Conservation (phyloP, 2,329 filamentous ascomycete genomes). For the Akanthomyces dipterigenus region DNA sequence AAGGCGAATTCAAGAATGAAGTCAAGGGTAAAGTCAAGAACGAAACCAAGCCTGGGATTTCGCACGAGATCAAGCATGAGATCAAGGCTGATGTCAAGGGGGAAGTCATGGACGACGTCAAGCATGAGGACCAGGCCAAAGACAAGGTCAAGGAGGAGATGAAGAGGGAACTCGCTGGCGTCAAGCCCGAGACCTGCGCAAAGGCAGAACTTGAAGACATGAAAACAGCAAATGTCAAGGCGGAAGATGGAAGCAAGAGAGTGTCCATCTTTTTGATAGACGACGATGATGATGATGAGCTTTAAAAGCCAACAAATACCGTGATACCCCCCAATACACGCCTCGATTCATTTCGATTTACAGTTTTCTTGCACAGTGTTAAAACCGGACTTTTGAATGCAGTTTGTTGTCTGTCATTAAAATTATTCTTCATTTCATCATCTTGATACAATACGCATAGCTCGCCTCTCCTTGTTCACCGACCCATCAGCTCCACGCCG, state of each 20-base stretch:
- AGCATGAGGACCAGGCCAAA: background rate
- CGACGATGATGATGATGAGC: conserved; percentile 12
- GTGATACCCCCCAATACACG: conserved; percentile 8
- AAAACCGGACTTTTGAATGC: too few species aligned
- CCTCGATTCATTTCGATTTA: background rate
- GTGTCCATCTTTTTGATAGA: conserved; percentile 8
- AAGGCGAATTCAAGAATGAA: conserved; percentile 8
- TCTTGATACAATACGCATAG: background rate
- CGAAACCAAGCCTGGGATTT: conserved; percentile 5
- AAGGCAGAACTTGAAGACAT: background rate
- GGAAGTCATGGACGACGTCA: background rate
- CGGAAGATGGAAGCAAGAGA: background rate
- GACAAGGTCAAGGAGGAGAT: background rate
- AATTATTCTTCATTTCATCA: conserved; percentile 2
- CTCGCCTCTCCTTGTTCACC: conserved; percentile 16
- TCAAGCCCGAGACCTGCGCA: background rate
- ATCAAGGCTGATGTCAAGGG: conserved; percentile 1
- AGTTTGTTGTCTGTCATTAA: background rate
- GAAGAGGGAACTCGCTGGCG: background rate
- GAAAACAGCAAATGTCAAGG: background rate
- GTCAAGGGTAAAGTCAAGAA: conserved; percentile 16
- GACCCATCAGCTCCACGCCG: conserved; percentile 66
- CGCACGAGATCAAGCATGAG: background rate
- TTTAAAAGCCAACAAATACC: background rate
- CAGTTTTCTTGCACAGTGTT: background rate